Percentiles rank a stretch among this genome's conserved stretches.
phyloP scores from a whole-genome alignment of 345 rosid species.

The Hypericum androsaemum region DNA sequence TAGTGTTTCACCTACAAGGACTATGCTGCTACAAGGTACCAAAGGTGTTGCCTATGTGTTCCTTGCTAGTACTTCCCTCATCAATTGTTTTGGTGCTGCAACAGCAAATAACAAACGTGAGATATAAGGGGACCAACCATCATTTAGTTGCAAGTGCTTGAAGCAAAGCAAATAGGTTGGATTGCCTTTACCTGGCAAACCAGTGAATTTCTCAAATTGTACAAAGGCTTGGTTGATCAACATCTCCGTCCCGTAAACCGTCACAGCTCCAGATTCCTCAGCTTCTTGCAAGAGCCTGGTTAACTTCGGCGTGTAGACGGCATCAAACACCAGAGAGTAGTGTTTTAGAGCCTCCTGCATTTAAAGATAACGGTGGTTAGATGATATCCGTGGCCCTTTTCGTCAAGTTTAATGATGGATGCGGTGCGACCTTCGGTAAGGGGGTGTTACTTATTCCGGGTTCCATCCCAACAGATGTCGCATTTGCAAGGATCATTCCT shows the following conservation, averaged over 20 bases:
- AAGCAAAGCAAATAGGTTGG: not conserved
- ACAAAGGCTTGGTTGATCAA: conserved; percentile 46
- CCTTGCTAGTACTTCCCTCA: conserved; percentile 41
- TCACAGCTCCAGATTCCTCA: conserved; percentile 38
- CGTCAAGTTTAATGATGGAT: not conserved
- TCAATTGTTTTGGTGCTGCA: conserved; percentile 45
- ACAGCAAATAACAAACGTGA: not conserved
- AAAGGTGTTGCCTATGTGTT: conserved; percentile 13
- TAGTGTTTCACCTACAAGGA: too few relatives aligned
- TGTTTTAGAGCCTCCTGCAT: conserved; percentile 40
- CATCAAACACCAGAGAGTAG: conserved; percentile 49
- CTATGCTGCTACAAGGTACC: too few relatives aligned
- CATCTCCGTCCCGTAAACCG: conserved; percentile 49
- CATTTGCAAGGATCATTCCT: conserved; percentile 54
- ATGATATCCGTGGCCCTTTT: not conserved
- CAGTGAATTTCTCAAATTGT: conserved; percentile 54
- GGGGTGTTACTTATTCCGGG: conserved; percentile 41
- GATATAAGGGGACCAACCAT: not conserved
- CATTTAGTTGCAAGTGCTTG: not conserved
- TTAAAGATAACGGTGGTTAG: not conserved
- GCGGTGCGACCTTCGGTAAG: conserved; percentile 35
- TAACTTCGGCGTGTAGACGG: conserved; percentile 49
- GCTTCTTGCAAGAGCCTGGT: conserved; percentile 53
- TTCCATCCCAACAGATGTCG: conserved; percentile 55
- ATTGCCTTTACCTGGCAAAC: conserved; percentile 41